phyloP scores from a whole-genome alignment of 306 rosid species.

The Elaeagnus macrophylla region DNA sequence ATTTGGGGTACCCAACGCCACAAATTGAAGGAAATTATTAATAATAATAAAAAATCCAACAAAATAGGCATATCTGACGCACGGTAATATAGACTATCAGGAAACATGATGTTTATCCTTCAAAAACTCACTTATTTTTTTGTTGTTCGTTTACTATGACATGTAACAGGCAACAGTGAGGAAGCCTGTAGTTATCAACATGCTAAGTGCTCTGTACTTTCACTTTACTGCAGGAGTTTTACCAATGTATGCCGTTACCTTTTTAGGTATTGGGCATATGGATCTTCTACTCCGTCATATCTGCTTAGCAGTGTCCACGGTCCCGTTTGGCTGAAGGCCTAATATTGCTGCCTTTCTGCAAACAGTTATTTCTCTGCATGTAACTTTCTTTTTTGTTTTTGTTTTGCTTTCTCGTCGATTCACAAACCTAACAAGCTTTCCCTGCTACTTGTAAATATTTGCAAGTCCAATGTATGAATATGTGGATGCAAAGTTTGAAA shows the following conservation, averaged over 20 bases:
- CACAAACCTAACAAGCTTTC: conserved; percentile 8
- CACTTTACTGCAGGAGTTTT: conserved; percentile 76
- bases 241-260: conserved; percentile 71
- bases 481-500: conserved; percentile 65
- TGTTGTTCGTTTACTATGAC: conserved; percentile 3
- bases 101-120: neutral
- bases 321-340: conserved; percentile 75
- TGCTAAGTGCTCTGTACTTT: conserved; percentile 80
- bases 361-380: conserved; percentile 81
- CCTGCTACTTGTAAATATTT: conserved; percentile 49
- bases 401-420: neutral
- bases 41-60: too few relatives aligned
- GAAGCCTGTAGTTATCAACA: conserved; percentile 84
- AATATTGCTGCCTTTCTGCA: conserved; percentile 81
- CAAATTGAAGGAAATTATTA: too few relatives aligned
- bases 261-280: conserved; percentile 93
- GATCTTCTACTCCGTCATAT: conserved; percentile 59
- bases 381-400: conserved; percentile 21
- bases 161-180: conserved; percentile 74
- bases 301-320: conserved; percentile 70
- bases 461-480: conserved; percentile 97
- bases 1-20: too few relatives aligned
- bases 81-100: too few relatives aligned
- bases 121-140: neutral
- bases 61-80: too few relatives aligned